Conservation (phyloP, 495 filamentous ascomycete species). For the Chaetomidium leptoderma region DNA sequence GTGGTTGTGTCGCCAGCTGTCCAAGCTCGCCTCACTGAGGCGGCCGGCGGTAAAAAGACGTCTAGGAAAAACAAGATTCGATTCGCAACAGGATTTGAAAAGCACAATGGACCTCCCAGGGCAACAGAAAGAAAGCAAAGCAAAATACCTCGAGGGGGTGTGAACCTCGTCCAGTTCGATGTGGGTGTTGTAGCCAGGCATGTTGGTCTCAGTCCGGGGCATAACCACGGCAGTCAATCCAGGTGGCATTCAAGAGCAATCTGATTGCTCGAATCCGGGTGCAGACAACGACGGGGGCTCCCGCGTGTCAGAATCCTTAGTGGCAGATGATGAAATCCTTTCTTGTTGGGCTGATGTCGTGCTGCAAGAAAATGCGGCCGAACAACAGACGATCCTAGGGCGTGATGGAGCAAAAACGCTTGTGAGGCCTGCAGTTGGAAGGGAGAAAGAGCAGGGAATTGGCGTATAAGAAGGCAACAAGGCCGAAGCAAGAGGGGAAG, state of each 20-base stretch:
- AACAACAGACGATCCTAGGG: conserved; percentile 24
- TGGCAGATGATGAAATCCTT: conserved; percentile 26
- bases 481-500: conserved; percentile 2
- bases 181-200: conserved; percentile 48
- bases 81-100: conserved; percentile 27
- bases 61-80: conserved; percentile 28
- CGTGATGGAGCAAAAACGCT: conserved; percentile 9
- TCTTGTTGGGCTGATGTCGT: conserved; percentile 26
- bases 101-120: conserved; percentile 35
- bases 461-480: conserved; percentile 8
- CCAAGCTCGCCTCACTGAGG: conserved; percentile 28
- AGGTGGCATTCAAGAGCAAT: conserved; percentile 23
- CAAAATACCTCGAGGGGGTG: conserved; percentile 52
- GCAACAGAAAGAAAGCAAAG: conserved; percentile 28
- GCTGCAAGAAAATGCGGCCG: conserved; percentile 20
- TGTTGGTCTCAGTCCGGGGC: conserved; percentile 41
- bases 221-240: conserved; percentile 46
- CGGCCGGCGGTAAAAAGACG: conserved; percentile 2
- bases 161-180: conserved; percentile 51
- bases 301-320: conserved; percentile 22
- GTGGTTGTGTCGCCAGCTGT: conserved; percentile 3
- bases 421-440: background rate
- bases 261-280: conserved; percentile 21
- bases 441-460: conserved; percentile 3
- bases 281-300: conserved; percentile 19